These are phyloP conservation scores for Trypanosoma theileri DNA, from an alignment of 208 protist species.

Conservation along the genomic window DNA sequence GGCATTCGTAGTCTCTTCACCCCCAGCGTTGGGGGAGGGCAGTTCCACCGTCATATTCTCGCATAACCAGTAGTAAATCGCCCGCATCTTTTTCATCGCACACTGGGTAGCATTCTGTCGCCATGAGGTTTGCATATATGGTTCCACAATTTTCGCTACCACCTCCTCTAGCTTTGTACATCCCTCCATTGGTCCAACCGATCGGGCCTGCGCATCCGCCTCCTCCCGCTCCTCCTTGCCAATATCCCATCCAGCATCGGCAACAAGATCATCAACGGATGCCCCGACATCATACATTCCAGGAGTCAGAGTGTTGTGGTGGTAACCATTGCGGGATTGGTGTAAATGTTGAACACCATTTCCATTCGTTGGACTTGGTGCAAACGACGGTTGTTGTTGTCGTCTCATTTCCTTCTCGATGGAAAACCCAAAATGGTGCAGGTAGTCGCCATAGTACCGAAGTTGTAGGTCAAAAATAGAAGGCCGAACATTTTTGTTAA, in stretches of 20 bases:
- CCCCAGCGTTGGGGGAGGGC: background rate
- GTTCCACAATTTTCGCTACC: conserved; percentile 24
- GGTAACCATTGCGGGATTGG: background rate
- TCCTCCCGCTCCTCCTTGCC: conserved; percentile 30
- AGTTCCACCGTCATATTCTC: conserved; percentile 39
- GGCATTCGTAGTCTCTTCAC: background rate
- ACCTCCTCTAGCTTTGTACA: conserved; percentile 26
- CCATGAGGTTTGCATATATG: conserved; percentile 59
- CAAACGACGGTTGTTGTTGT: background rate
- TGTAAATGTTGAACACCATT: no score
- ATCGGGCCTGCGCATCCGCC: conserved; percentile 37
- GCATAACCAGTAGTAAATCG: conserved; percentile 73
- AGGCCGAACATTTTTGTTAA: conserved; percentile 15
- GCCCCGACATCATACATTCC: background rate
- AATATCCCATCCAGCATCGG: conserved; percentile 55
- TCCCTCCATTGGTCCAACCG: conserved; percentile 30
- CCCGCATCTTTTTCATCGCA: conserved; percentile 53
- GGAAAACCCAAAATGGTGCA: conserved; percentile 85
- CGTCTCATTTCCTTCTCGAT: conserved; percentile 44
- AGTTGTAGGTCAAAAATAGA: conserved; percentile 45
- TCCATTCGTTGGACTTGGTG: background rate
- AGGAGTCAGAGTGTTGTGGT: background rate
- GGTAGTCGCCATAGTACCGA: conserved; percentile 72
- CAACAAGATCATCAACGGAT: conserved; percentile 17
- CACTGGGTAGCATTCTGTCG: conserved; percentile 62